A percentile compares a stretch with the other conserved stretches of the same genome.
Evolutionary conservation across 2,329 filamentous ascomycete species (phyloP).

Genomic region (Botryotinia globosa): DNA sequence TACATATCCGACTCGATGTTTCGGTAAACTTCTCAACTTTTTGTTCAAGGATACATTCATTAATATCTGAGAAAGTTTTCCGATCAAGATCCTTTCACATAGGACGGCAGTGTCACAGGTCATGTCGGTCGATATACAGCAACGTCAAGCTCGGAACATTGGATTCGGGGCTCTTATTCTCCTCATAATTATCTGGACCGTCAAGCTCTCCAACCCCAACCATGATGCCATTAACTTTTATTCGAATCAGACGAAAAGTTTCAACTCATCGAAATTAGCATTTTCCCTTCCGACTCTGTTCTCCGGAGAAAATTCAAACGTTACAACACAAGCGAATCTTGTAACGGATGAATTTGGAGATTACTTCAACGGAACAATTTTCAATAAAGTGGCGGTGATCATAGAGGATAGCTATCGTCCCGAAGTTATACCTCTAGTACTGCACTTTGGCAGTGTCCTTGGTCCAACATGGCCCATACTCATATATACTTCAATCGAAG

Average conservation of each 20-base stretch:
- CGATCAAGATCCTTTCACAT: background rate
- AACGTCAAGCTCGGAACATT: conserved; percentile 31
- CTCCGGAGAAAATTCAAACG: conserved; percentile 3
- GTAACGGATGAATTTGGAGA: conserved; percentile 16
- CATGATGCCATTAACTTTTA: conserved; percentile 27
- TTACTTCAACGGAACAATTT: conserved; percentile 30
- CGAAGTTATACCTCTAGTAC: conserved; percentile 41
- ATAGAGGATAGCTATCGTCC: conserved; percentile 40
- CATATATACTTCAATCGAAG: conserved; percentile 42
- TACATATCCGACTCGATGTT: background rate
- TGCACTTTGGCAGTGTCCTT: conserved; percentile 43
- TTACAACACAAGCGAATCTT: conserved; percentile 7
- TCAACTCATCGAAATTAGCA: conserved; percentile 3
- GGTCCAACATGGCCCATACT: conserved; percentile 47
- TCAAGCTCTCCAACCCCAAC: conserved; percentile 32
- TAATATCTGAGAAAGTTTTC: background rate
- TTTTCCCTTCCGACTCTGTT: background rate
- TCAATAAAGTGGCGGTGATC: conserved; percentile 40
- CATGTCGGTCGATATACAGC: conserved; percentile 31
- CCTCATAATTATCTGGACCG: conserved; percentile 32
- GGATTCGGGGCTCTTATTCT: conserved; percentile 29
- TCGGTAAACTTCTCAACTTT: background rate
- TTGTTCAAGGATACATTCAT: conserved; percentile 7
- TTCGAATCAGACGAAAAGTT: conserved; percentile 15
- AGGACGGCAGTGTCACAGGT: background rate